Conservation (phyloP, 768 basidiomycete genomes). For the Baorangia bicolor region DNA sequence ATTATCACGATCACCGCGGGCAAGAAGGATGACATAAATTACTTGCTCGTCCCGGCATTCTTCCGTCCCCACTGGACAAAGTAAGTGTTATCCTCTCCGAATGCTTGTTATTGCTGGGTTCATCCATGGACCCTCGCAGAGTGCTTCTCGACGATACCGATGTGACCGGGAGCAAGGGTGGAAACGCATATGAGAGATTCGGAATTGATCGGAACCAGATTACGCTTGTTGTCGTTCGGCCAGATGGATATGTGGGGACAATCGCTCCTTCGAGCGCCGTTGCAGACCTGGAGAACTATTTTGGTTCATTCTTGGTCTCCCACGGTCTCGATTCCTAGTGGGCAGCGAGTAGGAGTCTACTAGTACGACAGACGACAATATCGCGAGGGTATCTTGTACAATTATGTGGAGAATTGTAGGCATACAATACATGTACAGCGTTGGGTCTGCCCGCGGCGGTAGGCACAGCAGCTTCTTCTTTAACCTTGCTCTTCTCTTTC, state of each 20-base stretch:
- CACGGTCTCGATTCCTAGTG: too few species aligned
- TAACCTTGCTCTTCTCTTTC: slow-evolving; percentile 42
- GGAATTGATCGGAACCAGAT: slow-evolving; percentile 32
- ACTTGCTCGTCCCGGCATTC: slow-evolving; percentile 30
- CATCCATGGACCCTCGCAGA: slow-evolving; percentile 14
- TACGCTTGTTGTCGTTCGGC: slow-evolving; percentile 36
- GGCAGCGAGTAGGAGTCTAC: background rate
- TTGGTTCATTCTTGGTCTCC: too few species aligned
- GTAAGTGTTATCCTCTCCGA: slow-evolving; percentile 27
- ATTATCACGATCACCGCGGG: slow-evolving; percentile 24
- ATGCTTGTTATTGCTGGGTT: background rate
- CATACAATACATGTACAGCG: too few species aligned
- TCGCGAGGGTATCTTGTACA: too few species aligned
- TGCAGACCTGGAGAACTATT: too few species aligned
- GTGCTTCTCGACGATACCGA: too few species aligned
- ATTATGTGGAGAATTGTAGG: too few species aligned
- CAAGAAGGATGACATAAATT: slow-evolving; percentile 32
- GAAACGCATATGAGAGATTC: slow-evolving; percentile 33
- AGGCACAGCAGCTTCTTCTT: slow-evolving; percentile 19
- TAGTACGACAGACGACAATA: background rate
- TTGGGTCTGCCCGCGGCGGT: slow-evolving; percentile 27
- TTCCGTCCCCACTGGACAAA: slow-evolving; percentile 41
- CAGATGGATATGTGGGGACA: slow-evolving; percentile 39
- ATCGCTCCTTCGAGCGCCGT: slow-evolving; percentile 26
- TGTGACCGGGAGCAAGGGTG: too few species aligned